Percentiles rank a stretch among this genome's conserved stretches.
phyloP scores from a whole-genome alignment of 306 rosid species.

The Urtica urens region DNA sequence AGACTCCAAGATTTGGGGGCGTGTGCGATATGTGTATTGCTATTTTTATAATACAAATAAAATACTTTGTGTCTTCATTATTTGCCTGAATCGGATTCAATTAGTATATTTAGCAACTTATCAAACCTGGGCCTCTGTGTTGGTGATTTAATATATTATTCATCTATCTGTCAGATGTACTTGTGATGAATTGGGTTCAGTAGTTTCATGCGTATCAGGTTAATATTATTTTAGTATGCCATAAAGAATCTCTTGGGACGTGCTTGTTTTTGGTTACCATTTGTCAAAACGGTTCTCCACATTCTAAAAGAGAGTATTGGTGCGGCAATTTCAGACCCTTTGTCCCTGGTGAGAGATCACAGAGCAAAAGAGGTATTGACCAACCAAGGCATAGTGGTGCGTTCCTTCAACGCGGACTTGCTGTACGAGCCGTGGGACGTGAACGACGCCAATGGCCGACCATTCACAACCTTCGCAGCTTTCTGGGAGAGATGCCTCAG shows the following conservation, averaged over 20 bases:
- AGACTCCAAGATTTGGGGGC: constrained; percentile 2
- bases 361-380: constrained; percentile 70
- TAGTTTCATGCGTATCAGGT: background rate
- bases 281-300: background rate
- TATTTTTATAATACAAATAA: background rate
- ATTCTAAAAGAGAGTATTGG: constrained; percentile 6
- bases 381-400: constrained; percentile 69
- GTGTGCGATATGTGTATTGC: background rate
- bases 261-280: background rate
- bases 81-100: constrained; percentile 5
- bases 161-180: background rate
- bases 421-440: constrained; percentile 99
- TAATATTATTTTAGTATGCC: background rate
- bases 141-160: constrained; percentile 3
- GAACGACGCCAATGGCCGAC: constrained; percentile 63
- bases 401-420: constrained; percentile 84
- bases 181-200: background rate
- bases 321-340: constrained; percentile 55
- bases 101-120: background rate
- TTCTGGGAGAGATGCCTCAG: constrained; percentile 98
- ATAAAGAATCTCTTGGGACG: constrained; percentile 1
- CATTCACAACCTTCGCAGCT: constrained; percentile 73
- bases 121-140: constrained; percentile 1
- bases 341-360: constrained; percentile 91
- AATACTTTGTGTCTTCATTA: constrained; percentile 12